Evolutionary conservation across 2,329 filamentous ascomycete genomes (phyloP).

Genomic region (Pestalotiopsis fici): DNA sequence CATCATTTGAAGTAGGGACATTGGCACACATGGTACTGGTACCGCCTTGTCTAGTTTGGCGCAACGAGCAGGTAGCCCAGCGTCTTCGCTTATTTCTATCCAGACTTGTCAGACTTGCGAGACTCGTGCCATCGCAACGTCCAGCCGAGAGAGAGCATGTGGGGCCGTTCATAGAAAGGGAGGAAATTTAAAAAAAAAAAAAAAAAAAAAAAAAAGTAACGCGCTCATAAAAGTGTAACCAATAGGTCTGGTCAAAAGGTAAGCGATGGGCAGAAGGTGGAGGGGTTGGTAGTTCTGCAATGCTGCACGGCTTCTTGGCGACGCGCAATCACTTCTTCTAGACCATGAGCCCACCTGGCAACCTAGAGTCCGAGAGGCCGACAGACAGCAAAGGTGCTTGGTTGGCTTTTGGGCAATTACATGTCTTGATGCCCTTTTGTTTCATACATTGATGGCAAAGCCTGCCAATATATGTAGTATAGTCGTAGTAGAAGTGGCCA

Average conservation of each 20-base stretch:
- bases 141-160: neutral
- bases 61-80: neutral
- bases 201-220: neutral
- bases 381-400: neutral
- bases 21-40: neutral
- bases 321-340: slow-evolving; percentile 27
- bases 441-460: neutral
- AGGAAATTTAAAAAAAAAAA: too few relatives aligned
- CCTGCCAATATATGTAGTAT: neutral
- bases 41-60: neutral
- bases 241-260: neutral
- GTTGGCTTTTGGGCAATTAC: neutral
- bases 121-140: neutral
- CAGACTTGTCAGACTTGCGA: neutral
- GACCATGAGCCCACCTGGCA: neutral
- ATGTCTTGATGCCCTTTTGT: neutral
- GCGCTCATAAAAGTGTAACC: neutral
- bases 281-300: slow-evolving; percentile 8
- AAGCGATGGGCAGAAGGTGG: neutral
- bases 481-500: neutral
- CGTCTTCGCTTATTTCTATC: neutral
- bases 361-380: neutral
- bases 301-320: slow-evolving; percentile 29
- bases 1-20: neutral
- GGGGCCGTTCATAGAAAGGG: neutral